These are phyloP conservation scores for Thoreauomyces humboldtii DNA, from an alignment of 192 early-diverging fungal genomes.

Conservation along the genomic window DNA sequence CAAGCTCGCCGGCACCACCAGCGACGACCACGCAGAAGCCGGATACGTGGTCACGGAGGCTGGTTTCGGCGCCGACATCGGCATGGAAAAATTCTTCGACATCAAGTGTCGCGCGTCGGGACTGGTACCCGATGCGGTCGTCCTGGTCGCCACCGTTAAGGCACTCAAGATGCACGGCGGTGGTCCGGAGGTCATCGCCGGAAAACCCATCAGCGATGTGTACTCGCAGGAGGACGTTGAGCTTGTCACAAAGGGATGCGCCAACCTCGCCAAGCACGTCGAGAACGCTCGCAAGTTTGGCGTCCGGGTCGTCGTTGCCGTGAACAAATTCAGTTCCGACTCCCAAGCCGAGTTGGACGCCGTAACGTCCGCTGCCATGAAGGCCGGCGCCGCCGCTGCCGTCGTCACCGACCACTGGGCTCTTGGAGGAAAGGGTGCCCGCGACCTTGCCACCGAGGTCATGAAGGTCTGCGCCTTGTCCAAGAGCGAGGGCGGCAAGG, in stretches of 20 bases:
- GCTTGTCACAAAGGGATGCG: constrained; percentile 77
- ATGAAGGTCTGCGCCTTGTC: constrained; percentile 57
- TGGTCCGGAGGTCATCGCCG: constrained; percentile 86
- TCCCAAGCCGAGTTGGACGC: constrained; percentile 81
- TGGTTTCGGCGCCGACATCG: constrained; percentile 99
- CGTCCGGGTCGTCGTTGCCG: constrained; percentile 84
- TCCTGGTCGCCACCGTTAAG: constrained; percentile 91
- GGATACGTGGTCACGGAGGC: constrained; percentile 98
- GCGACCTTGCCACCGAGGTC: constrained; percentile 84
- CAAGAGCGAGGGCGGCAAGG: constrained; percentile 10
- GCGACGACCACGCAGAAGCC: constrained; percentile 38
- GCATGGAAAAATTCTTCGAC: constrained; percentile 98
- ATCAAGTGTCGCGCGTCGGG: constrained; percentile 94
- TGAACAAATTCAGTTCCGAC: constrained; percentile 89
- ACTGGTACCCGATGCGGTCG: constrained; percentile 83
- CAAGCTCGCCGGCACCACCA: constrained; percentile 80
- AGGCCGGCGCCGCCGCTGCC: constrained; percentile 85
- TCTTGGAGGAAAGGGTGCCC: constrained; percentile 84
- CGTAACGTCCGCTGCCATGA: constrained; percentile 66
- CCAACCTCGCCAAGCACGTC: constrained; percentile 88
- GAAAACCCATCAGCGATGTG: constrained; percentile 85
- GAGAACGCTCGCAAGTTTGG: constrained; percentile 87
- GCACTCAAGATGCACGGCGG: constrained; percentile 98
- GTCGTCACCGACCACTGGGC: constrained; percentile 94
- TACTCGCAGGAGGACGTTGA: constrained; percentile 88